Evolutionary conservation across 805 yeast genomes (phyloP), one percentile per base, ranked within the genome.

Genomic region (Candida ponderosae): DNA sequence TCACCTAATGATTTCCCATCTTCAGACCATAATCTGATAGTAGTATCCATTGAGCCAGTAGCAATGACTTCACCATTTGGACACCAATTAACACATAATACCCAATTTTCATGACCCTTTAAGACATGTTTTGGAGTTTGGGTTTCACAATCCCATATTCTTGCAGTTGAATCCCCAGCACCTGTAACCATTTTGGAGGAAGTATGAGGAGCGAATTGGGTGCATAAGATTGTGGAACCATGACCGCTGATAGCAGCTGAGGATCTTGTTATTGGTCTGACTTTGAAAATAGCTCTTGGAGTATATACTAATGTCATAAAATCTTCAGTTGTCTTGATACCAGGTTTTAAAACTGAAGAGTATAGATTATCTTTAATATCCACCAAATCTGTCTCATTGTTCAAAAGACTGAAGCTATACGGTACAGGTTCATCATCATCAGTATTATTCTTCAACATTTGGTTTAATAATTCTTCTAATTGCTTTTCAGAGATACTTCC

Each of bases 71-170:
- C 79, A 19, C 96, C 97, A 58, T 86, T 84, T 4, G 98, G 97
- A 17, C 94, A 81, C 81, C 94, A 93, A 3, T 83, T 66, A 7
- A 83, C 96, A 57, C 95, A 82, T 32, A 93, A 65, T 6, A 93
- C 97, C 96, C 97, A 93, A 63, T 89, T 87, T 10, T 76, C 65
- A 53, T 93, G 98, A 1, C 97, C 97, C 5, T 68, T 53, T 36
- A 93, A 63, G 0, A 95, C 85, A 43, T 76, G 72, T 53, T 80
- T 65, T 8, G 96, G 96, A 0, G 98, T 93, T 47, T 86, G 93
- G 0, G 97, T 89, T 50, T 87, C 81, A 59, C 96, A 84, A 61
- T 89, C 97, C 98, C 98, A 93, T 34, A 90, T 74, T 55, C 97
- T 70, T 3, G 97, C 97, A 8, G 97, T 89, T 28, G 81, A 76